phyloP scores from a whole-genome alignment of 2,329 filamentous ascomycete genomes.

The Pseudogymnoascus sp. region DNA sequence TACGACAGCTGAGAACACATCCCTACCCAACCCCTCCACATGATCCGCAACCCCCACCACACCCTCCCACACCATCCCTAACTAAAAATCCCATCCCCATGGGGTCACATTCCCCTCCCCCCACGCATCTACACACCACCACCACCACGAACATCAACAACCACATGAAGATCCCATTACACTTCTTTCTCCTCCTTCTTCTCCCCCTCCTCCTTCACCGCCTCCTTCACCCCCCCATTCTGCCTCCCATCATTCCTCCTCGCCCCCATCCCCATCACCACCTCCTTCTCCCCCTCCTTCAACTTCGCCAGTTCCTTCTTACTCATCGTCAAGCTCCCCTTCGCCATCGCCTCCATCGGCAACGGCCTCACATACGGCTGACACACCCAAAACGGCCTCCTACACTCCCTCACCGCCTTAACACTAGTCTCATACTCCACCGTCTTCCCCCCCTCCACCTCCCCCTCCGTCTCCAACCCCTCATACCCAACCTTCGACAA shows the following conservation, averaged over 20 bases:
- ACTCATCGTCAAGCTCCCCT: constrained; percentile 65
- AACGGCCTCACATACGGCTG: constrained; percentile 81
- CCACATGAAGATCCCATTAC: neutral
- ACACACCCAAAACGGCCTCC: constrained; percentile 80
- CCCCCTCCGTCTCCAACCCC: constrained; percentile 18
- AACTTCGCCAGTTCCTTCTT: constrained; percentile 54
- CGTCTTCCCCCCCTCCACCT: constrained; percentile 27
- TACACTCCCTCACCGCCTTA: constrained; percentile 62
- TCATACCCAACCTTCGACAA: constrained; percentile 24
- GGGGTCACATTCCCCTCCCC: neutral
- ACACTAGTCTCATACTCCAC: constrained; percentile 47
- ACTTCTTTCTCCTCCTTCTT: constrained; percentile 11
- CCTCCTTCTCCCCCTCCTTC: constrained; percentile 28
- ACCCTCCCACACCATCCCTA: neutral
- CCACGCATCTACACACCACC: neutral
- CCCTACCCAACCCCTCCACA: neutral
- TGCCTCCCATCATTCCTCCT: constrained; percentile 8
- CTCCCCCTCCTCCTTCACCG: constrained; percentile 12
- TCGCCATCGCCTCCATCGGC: constrained; percentile 77
- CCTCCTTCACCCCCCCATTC: constrained; percentile 8
- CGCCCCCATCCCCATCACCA: constrained; percentile 15
- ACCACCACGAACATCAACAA: neutral
- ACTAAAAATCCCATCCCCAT: neutral
- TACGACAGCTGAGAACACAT: neutral
- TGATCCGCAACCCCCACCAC: neutral